These are phyloP conservation scores for Penicillium atrosanguineum DNA, from an alignment of 495 filamentous ascomycete genomes.

Conservation along the genomic window DNA sequence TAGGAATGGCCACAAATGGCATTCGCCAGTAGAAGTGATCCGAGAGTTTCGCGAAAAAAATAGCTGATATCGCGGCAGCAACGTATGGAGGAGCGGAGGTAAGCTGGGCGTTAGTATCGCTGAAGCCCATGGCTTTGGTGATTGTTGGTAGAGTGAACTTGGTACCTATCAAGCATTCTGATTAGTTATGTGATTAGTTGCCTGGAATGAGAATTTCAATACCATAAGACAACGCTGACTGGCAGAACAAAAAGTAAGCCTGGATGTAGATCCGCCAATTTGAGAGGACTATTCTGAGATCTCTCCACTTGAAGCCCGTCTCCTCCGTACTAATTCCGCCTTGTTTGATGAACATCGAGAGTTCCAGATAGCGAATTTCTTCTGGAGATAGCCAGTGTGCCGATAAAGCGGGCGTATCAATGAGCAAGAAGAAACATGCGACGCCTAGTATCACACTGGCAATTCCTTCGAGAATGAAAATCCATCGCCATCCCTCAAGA, in stretches of 20 bases:
- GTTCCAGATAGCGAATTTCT: conserved; percentile 28
- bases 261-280: conserved; percentile 31
- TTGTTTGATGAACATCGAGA: conserved; percentile 30
- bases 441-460: conserved; percentile 56
- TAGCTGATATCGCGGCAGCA: conserved; percentile 29
- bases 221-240: conserved; percentile 29
- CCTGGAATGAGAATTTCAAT: not conserved
- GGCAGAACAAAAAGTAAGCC: conserved; percentile 28
- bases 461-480: conserved; percentile 64
- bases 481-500: conserved; percentile 69
- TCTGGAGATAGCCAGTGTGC: conserved; percentile 20
- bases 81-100: conserved; percentile 34
- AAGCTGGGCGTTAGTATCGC: conserved; percentile 28
- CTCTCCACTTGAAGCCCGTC: conserved; percentile 15
- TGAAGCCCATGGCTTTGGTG: conserved; percentile 30
- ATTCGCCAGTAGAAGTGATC: conserved; percentile 39
- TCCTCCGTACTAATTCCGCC: conserved; percentile 25
- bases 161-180: conserved; percentile 11
- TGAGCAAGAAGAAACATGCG: conserved; percentile 50
- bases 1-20: conserved; percentile 35
- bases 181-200: not conserved
- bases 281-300: conserved; percentile 18
- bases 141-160: conserved; percentile 34
- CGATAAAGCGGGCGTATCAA: conserved; percentile 24
- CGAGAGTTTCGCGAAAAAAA: conserved; percentile 30